A percentile compares a stretch with the other conserved stretches of the same genome.
phyloP scores from a whole-genome alignment of 306 rosid species.

The Ammopiptanthus mongolicus region DNA sequence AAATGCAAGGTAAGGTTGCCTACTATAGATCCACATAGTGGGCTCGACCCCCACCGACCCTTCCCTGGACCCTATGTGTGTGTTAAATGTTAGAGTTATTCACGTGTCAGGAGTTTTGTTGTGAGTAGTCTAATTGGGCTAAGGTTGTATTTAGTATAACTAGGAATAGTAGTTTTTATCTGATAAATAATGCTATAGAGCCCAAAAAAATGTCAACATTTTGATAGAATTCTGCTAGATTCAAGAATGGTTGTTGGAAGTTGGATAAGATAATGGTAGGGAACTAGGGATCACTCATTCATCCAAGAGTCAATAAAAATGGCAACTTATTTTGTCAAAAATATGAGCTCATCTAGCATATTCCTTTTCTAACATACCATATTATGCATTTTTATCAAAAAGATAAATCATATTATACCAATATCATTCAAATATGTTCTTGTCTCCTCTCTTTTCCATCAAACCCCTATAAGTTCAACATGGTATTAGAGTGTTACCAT shows the following conservation, averaged over 20 bases:
- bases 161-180: not conserved
- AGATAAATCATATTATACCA: not conserved
- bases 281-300: not conserved
- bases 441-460: not conserved
- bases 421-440: not conserved
- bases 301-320: not conserved
- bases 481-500: conserved; percentile 5
- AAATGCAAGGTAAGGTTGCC: no score
- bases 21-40: no score
- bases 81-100: not conserved
- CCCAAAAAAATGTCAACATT: not conserved
- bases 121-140: not conserved
- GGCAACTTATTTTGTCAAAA: not conserved
- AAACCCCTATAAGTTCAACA: not conserved
- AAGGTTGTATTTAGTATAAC: not conserved
- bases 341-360: not conserved
- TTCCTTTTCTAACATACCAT: not conserved
- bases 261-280: not conserved
- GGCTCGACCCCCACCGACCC: no score
- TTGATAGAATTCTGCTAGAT: not conserved
- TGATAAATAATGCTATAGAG: not conserved
- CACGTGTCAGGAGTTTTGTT: not conserved
- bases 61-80: no score
- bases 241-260: not conserved
- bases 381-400: no score